Evolutionary conservation across 1,284 basidiomycete species (phyloP), one percentile per base, ranked within the genome.

Genomic region (Exobasidium cylindrosporum): DNA sequence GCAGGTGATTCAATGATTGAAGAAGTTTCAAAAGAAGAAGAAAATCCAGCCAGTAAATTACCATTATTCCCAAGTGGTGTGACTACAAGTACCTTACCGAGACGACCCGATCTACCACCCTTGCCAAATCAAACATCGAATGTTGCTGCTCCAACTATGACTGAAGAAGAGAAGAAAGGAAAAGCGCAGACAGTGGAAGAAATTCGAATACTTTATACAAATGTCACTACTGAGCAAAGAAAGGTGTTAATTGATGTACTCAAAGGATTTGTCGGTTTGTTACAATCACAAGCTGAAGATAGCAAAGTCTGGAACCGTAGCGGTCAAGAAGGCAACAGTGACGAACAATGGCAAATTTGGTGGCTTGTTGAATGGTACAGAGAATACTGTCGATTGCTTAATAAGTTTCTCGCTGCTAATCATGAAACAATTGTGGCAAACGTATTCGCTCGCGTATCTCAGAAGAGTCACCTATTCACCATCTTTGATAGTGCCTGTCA

Each of bases 141-240:
- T 26, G 5, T 4, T 53, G 53, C 30, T 26, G 26, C 58, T 29
- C 40, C 40, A 6, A 59, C 54, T 50, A 7, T 10, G 35, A 40
- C 47, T 50, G 47, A 24, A 50, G 24, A 50, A 1, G 28, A 62
- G 17, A 50, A 66, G n/a, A 56, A 63, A 32, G 57, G 57, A 23
- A 29, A 47, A 21, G 53, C 64, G 29, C 49, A 57, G 17, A 64
- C 64, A 5, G 64, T 63, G 21, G 43, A 56, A n/a, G 74, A 76
- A 47, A 69, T 73, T 0, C 46, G 62, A 3, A 59, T 60, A 6
- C 61, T 64, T 43, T 66, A 77, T 23, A 74, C 76, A 26, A 69
- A 77, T 13, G 70, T 80, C 65, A 58, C 63, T 32, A 54, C 54
- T 32, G 78, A 80, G 61, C 78, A 78, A 61, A 63, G 78, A 5